phyloP scores from a whole-genome alignment of 495 filamentous ascomycete species.

The Tirmania nivea region DNA sequence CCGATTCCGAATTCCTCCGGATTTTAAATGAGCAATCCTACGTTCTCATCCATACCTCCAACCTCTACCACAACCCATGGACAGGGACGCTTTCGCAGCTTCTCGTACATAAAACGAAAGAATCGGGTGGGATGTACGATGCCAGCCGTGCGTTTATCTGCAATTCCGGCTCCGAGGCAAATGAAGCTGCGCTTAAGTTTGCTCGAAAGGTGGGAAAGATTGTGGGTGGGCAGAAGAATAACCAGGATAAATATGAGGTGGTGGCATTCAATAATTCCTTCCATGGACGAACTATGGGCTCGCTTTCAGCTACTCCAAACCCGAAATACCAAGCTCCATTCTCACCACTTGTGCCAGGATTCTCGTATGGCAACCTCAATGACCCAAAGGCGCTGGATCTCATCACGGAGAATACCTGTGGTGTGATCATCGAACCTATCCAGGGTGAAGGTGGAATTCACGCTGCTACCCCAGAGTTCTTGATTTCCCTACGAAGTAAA shows the following conservation, averaged over 20 bases:
- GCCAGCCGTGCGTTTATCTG: conserved; percentile 74
- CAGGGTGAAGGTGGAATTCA: conserved; percentile 92
- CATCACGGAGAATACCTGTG: conserved; percentile 67
- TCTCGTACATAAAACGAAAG: conserved; percentile 56
- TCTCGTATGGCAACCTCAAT: conserved; percentile 69
- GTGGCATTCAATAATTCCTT: conserved; percentile 80
- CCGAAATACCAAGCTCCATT: conserved; percentile 95
- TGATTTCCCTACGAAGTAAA: conserved; percentile 49
- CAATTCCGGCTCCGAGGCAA: conserved; percentile 87
- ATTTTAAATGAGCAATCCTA: conserved; percentile 53
- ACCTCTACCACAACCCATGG: conserved; percentile 92
- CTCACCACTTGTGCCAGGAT: conserved; percentile 84
- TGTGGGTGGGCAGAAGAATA: conserved; percentile 29
- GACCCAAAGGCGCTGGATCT: conserved; percentile 49
- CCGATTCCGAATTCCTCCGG: conserved; percentile 45
- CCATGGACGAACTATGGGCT: conserved; percentile 91
- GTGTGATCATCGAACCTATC: conserved; percentile 93
- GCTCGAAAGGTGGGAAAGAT: conserved; percentile 71
- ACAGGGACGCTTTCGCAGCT: conserved; percentile 64
- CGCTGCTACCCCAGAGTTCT: conserved; percentile 59
- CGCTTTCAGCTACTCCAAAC: conserved; percentile 85
- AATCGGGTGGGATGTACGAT: conserved; percentile 57
- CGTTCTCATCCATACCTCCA: conserved; percentile 71
- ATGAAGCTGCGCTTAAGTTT: conserved; percentile 96
- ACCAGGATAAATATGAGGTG: conserved; percentile 56